A percentile compares a stretch with the other conserved stretches of the same genome.
Conservation (phyloP, 148 eudicot genomes). For the Rhododendron simsii region DNA sequence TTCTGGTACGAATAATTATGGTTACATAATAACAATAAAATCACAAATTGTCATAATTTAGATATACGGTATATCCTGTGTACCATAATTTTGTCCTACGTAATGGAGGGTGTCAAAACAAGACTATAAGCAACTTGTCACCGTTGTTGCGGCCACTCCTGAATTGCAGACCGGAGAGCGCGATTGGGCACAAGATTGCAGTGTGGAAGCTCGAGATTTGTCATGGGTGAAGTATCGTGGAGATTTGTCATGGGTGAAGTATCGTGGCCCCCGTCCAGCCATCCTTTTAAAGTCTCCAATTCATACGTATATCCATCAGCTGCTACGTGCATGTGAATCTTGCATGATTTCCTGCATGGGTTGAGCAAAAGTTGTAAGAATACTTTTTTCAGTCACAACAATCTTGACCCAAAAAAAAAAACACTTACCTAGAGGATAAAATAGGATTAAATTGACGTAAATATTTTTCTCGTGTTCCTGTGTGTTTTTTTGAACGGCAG, state of each 20-base stretch:
- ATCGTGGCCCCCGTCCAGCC: constrained; percentile 78
- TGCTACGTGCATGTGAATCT: constrained; percentile 73
- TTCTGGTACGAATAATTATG: too few species aligned
- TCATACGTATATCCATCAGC: constrained; percentile 91
- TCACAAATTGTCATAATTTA: too few species aligned
- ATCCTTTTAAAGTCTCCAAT: constrained; percentile 79
- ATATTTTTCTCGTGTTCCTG: too few species aligned
- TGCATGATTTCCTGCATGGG: constrained; percentile 78
- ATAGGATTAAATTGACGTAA: too few species aligned
- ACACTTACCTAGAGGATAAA: too few species aligned
- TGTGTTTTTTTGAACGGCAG: neutral
- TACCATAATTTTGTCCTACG: too few species aligned
- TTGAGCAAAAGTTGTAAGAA: neutral
- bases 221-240: constrained; percentile 82
- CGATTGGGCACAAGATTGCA: constrained; percentile 62
- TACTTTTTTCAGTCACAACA: neutral
- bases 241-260: constrained; percentile 83
- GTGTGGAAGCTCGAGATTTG: constrained; percentile 53
- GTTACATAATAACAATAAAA: too few species aligned
- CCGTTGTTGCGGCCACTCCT: constrained; percentile 63
- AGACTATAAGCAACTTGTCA: constrained; percentile 9
- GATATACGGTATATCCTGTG: too few species aligned
- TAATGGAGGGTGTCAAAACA: neutral
- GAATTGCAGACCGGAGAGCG: constrained; percentile 89
- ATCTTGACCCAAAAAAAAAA: neutral